Conservation (phyloP, 192 early-diverging fungal species). For the Backusella parvicylindrica region DNA sequence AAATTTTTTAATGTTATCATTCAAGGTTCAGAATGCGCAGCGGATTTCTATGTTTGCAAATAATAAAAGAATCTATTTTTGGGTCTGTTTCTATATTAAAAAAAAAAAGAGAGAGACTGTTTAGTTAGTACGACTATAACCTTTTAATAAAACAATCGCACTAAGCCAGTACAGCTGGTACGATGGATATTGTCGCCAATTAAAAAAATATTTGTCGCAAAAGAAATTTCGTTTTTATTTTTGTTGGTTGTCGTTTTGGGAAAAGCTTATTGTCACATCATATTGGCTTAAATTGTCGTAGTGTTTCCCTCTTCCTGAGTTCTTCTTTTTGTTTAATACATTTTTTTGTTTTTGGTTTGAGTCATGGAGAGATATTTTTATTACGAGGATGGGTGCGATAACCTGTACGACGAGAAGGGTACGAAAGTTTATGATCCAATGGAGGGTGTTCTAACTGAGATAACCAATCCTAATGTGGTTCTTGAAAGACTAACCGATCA, state of each 20-base stretch:
- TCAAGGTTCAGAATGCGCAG: neutral
- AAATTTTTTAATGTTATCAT: neutral
- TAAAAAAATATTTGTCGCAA: neutral
- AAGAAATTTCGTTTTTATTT: neutral
- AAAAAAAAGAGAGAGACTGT: neutral
- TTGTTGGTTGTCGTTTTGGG: neutral
- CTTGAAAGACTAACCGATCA: constrained; percentile 1
- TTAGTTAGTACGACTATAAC: neutral
- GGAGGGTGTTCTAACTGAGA: neutral
- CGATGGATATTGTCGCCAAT: neutral
- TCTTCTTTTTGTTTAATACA: constrained; percentile 3
- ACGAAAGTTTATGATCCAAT: neutral
- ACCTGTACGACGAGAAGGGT: neutral
- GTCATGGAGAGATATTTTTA: neutral
- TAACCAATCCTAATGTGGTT: neutral
- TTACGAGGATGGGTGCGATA: constrained; percentile 7
- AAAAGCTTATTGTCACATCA: neutral
- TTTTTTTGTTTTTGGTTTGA: no score
- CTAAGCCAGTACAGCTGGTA: neutral
- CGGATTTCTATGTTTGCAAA: neutral
- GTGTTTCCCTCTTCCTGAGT: neutral
- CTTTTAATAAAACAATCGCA: neutral
- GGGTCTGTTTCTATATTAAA: neutral
- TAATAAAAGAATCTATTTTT: neutral
- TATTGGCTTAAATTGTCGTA: neutral